Percentiles rank a stretch among this genome's conserved stretches.
These are phyloP conservation scores for Fusarium pseudoanthophilum DNA, from an alignment of 2,329 filamentous ascomycete species.

Conservation along the genomic window DNA sequence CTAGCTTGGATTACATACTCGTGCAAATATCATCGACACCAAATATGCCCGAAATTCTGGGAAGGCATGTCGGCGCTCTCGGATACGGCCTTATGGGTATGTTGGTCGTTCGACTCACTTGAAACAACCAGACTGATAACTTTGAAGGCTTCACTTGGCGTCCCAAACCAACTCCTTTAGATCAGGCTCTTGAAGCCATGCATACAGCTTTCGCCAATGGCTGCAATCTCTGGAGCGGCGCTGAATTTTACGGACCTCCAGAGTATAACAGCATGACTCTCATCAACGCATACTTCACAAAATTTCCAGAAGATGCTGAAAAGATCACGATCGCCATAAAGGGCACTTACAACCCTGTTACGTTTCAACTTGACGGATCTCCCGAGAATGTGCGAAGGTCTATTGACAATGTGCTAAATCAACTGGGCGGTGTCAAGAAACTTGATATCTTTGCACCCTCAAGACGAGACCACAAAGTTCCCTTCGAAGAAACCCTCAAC, in stretches of 20 bases:
- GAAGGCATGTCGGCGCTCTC: conserved; percentile 59
- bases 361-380: conserved; percentile 59
- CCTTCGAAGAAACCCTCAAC: conserved; percentile 57
- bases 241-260: conserved; percentile 71
- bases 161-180: conserved; percentile 52
- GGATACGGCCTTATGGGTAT: conserved; percentile 67
- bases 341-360: conserved; percentile 58
- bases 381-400: conserved; percentile 65
- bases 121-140: not conserved
- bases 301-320: conserved; percentile 71
- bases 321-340: conserved; percentile 73
- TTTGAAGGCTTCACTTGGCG: conserved; percentile 58
- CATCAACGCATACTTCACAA: conserved; percentile 70
- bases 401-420: conserved; percentile 65
- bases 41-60: conserved; percentile 48
- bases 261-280: conserved; percentile 68
- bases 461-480: conserved; percentile 63
- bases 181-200: conserved; percentile 65
- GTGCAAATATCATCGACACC: not conserved
- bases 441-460: conserved; percentile 71
- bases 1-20: not conserved
- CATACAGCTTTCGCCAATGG: conserved; percentile 60
- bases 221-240: conserved; percentile 69
- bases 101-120: not conserved
- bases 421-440: conserved; percentile 65